These are phyloP conservation scores for Backusella macrospora DNA, from an alignment of 192 early-diverging fungal genomes.

Conservation along the genomic window DNA sequence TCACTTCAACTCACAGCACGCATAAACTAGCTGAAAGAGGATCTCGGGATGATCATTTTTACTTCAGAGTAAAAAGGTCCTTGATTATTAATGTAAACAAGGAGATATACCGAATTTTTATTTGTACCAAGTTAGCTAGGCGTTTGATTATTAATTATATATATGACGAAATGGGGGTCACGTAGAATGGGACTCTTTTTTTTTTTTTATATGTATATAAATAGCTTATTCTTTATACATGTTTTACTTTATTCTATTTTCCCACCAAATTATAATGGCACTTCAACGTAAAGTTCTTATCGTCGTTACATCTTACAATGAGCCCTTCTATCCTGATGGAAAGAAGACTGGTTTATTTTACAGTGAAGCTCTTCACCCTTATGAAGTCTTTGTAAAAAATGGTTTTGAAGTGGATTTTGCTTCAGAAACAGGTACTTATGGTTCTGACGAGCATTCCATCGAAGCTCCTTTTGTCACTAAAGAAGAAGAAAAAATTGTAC, in stretches of 20 bases:
- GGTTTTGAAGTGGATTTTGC: slow-evolving; percentile 58
- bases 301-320: slow-evolving; percentile 53
- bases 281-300: slow-evolving; percentile 53
- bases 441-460: slow-evolving; percentile 55
- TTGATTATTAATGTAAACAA: neutral
- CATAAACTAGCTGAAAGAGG: too few relatives aligned
- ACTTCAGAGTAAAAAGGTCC: neutral
- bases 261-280: slow-evolving; percentile 8
- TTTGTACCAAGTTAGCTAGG: neutral
- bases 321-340: slow-evolving; percentile 56
- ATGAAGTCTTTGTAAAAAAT: slow-evolving; percentile 41
- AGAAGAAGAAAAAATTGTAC: slow-evolving; percentile 37
- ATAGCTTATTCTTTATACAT: neutral
- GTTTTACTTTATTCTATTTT: neutral
- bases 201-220: neutral
- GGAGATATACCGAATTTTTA: neutral
- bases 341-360: slow-evolving; percentile 57
- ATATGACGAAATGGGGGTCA: neutral
- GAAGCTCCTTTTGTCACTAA: slow-evolving; percentile 44
- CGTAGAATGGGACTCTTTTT: neutral
- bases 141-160: slow-evolving; percentile 7
- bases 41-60: too few relatives aligned
- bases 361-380: slow-evolving; percentile 57
- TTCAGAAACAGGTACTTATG: slow-evolving; percentile 55
- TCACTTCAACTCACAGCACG: too few relatives aligned